Base-by-base conservation (phyloP, 768 basidiomycete species). In the Holtermanniella nyarrowii region DNA sequence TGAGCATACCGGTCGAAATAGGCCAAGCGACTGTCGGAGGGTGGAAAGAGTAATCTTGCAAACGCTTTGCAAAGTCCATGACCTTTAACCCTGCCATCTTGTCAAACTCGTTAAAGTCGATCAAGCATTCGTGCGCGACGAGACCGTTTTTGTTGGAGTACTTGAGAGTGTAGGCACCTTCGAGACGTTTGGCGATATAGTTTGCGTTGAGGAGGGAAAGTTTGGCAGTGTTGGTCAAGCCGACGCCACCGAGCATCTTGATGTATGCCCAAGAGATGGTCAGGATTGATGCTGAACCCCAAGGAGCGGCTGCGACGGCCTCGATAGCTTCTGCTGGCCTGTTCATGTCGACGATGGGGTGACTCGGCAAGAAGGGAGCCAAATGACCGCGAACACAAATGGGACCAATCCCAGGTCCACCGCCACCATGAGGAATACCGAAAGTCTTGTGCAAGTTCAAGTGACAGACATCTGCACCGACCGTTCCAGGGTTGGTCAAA, bases 191-290 rank as follows among this genome's bases (percentile, higher is more conserved):
- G 18, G 91, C 90, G 80, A 96, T 95, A 73, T 97, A 99, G 72
- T 99, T 99, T 45, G 95, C 95, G 65, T 83, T 96, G 41, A 99
- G 79, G 25, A 99, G 78, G 1, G 95, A 88, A 25, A 87, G 74
- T 61, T 85, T 86, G 2, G 90, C 86, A 0, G 89, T 83, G 53
- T 88, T 79, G 21, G 82, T 79, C 23, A 99, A 79, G 5, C 95
- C 95, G 50, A 80, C 75, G 5, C 91, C 93, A 23, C 95, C 95
- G n/a, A 99, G 80, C 95, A 99, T 97, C 76, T 87, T 93, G 78
- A 95, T 88, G 72, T 95, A 99, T 12, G 95, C 93, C 91, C 93
- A 97, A 0, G 91, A 96, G 63, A 97, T 96, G 55, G 91, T 78
- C 44, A 87, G 82, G 63, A 99, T 90, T 5, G 88, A 91, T 2